Evolutionary conservation across 108 stramenopile species (phyloP), one percentile per base, ranked within the genome.

Genomic region (Nitzschia sp.): DNA sequence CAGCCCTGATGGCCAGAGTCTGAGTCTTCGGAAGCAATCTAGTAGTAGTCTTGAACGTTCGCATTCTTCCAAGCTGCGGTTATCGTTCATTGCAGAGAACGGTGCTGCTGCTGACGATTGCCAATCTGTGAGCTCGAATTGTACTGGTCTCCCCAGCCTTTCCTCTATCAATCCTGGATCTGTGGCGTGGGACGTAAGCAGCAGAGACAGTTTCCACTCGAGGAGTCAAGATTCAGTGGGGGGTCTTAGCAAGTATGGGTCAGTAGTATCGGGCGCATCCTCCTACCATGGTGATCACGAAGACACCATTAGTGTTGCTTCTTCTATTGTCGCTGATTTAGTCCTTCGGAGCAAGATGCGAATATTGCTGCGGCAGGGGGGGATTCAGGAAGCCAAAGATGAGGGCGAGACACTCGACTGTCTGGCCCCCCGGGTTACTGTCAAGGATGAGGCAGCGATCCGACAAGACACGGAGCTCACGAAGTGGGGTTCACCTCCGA

Each of bases 101-200:
- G 38, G 13, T 41, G 38, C 6, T 41, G 13, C 13, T 13, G 38
- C 6, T 41, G 48, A 50, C 48, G 48, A 50, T n/a, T 50, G 17
- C 4, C 48, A 21, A 11, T 61, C 60, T 8, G 4, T n/a, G 0
- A 44, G 41, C 2, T 44, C 60, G 1, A 45, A 29, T 6, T 30
- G 32, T 1, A n/a, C 33, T 58, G 57, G 57, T 17, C 15, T 61
- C 16, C 60, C 60, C 1, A 61, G 60, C 26, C 60, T 61, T 3
- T 41, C 60, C 9, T 61, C 60, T 0, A 61, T 61, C 21, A 61
- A 61, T 45, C 25, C 36, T 6, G 60, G 33, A 8, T 61, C 60
- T 4, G 38, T 61, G 23, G 41, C 41, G 16, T 4, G n/a, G 19
- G 60, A 41, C 23, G 13, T n/a, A 8, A 5, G 48, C 6, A 41